These are phyloP conservation scores for Leucoagaricus sp. DNA, from an alignment of 1,284 basidiomycete species.

Conservation along the genomic window DNA sequence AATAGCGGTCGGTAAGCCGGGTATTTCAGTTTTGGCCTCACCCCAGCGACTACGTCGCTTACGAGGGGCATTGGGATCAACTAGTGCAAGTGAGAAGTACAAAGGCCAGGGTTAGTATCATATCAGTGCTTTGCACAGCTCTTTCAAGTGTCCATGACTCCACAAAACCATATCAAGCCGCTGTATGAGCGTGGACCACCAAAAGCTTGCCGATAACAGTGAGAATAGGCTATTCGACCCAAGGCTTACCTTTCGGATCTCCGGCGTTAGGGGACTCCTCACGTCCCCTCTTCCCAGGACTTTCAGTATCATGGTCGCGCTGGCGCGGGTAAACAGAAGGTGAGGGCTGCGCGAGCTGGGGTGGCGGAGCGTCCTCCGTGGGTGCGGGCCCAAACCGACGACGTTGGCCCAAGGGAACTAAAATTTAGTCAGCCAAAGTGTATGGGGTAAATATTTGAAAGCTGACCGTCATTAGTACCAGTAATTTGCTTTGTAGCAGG, in stretches of 20 bases:
- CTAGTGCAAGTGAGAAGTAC: conserved; percentile 49
- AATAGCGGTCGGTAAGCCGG: conserved; percentile 90
- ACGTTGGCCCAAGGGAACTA: conserved; percentile 79
- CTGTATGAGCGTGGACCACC: conserved; percentile 23
- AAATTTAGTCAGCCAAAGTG: conserved; percentile 11
- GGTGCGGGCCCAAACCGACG: conserved; percentile 88
- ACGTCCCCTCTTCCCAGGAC: conserved; percentile 55
- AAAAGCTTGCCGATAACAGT: conserved; percentile 13
- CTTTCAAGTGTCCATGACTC: conserved; percentile 8
- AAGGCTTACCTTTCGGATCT: conserved; percentile 59
- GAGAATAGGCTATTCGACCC: conserved; percentile 19
- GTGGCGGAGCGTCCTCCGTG: conserved; percentile 69
- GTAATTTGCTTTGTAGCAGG: conserved; percentile 83
- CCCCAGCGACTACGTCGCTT: conserved; percentile 97
- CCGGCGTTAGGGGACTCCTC: conserved; percentile 56
- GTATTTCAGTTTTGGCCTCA: conserved; percentile 84
- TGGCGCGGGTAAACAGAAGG: conserved; percentile 80
- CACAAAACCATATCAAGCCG: conserved; percentile 18
- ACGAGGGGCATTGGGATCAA: conserved; percentile 80
- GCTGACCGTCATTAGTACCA: conserved; percentile 79
- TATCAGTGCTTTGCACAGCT: conserved; percentile 22
- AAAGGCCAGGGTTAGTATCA: conserved; percentile 46
- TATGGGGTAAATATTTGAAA: background rate
- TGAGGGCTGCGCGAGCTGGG: conserved; percentile 82
- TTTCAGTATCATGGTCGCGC: conserved; percentile 51